These are phyloP conservation scores for Biancaea sappan DNA, from an alignment of 306 rosid genomes.

Conservation along the genomic window DNA sequence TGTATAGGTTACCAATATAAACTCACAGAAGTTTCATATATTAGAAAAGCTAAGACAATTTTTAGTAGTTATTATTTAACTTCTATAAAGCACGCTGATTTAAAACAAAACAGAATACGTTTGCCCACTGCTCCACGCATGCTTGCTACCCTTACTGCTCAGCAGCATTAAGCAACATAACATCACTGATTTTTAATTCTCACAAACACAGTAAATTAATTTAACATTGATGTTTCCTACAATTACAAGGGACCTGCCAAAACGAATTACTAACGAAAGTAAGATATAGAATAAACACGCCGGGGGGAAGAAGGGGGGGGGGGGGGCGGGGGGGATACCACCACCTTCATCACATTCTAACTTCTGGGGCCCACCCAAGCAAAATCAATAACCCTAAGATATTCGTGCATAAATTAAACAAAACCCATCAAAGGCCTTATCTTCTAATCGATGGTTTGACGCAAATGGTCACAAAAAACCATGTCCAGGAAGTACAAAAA, in stretches of 20 bases:
- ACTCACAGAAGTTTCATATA: neutral
- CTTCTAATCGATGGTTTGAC: neutral
- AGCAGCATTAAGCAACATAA: neutral
- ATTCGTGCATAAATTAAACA: neutral
- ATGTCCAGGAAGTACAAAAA: neutral
- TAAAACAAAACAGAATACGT: neutral
- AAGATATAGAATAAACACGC: neutral
- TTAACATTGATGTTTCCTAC: neutral
- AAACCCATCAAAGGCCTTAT: neutral
- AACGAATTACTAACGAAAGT: neutral
- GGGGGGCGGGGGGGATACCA: too few relatives aligned
- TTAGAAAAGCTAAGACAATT: neutral
- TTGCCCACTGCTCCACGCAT: neutral
- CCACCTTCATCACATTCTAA: neutral
- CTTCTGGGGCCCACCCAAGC: constrained; percentile 21
- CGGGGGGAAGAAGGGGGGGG: neutral
- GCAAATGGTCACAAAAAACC: neutral
- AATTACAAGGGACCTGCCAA: neutral
- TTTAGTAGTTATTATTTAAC: neutral
- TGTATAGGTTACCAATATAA: neutral
- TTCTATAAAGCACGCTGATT: neutral
- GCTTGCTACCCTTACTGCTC: neutral
- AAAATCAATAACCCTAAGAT: constrained; percentile 1
- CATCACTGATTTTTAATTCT: neutral
- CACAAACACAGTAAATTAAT: neutral